phyloP scores from a whole-genome alignment of 805 yeast species.

The Lipomyces chichibuensis region DNA sequence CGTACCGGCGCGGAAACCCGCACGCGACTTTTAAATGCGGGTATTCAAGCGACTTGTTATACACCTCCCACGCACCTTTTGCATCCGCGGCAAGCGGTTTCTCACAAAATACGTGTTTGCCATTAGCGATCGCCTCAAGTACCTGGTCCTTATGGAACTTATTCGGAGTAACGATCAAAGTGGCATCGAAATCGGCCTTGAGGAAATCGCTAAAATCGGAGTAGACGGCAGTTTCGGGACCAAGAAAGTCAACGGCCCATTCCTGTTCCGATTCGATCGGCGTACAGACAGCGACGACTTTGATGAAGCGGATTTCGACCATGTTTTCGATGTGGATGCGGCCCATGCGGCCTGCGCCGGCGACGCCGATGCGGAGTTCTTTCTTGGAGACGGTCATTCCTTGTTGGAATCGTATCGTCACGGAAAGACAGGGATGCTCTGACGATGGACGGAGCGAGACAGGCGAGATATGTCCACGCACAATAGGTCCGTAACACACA shows the following conservation, averaged over 20 bases:
- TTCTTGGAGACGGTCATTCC: neutral
- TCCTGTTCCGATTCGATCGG: constrained; percentile 19
- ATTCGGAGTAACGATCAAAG: constrained; percentile 31
- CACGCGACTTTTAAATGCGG: constrained; percentile 36
- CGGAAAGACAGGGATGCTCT: too few species aligned
- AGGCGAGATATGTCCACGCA: too few species aligned
- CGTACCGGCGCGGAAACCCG: constrained; percentile 37
- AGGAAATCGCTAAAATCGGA: constrained; percentile 29
- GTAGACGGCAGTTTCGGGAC: constrained; percentile 10
- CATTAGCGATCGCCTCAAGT: constrained; percentile 27
- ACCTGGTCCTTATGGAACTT: constrained; percentile 31
- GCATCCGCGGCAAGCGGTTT: constrained; percentile 33
- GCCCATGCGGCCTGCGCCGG: constrained; percentile 35
- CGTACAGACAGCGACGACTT: constrained; percentile 29
- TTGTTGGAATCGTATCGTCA: too few species aligned
- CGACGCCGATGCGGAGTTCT: constrained; percentile 21
- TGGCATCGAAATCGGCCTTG: constrained; percentile 28
- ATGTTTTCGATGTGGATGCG: constrained; percentile 27
- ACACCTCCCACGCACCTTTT: constrained; percentile 31
- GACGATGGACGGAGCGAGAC: too few species aligned
- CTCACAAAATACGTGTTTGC: constrained; percentile 35
- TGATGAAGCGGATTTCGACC: constrained; percentile 8
- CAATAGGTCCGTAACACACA: too few species aligned
- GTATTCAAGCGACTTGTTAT: constrained; percentile 20
- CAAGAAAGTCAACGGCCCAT: constrained; percentile 17